Percentiles rank a stretch among this genome's conserved stretches.
These are phyloP conservation scores for Cystoderma amianthinum DNA, from an alignment of 768 basidiomycete species.

Conservation along the genomic window DNA sequence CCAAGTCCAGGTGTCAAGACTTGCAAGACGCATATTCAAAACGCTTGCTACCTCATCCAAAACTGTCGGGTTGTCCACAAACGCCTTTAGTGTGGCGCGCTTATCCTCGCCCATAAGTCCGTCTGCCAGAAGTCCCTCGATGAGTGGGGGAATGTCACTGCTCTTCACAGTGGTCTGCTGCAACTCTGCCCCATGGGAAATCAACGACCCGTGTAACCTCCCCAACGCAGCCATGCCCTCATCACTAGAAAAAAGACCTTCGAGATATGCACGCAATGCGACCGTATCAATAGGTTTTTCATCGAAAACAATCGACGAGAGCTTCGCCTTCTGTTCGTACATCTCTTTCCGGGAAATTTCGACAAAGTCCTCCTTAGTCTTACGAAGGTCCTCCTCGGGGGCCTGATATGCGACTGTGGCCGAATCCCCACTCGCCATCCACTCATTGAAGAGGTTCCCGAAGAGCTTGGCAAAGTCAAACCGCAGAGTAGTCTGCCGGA, in stretches of 20 bases:
- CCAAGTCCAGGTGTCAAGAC: conserved; percentile 36
- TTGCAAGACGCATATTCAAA: conserved; percentile 36
- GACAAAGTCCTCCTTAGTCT: conserved; percentile 12
- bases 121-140: conserved; percentile 24
- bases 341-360: conserved; percentile 32
- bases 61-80: conserved; percentile 28
- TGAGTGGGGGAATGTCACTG: conserved; percentile 19
- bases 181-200: conserved; percentile 18
- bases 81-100: conserved; percentile 31
- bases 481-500: no score
- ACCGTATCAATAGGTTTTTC: conserved; percentile 22
- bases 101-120: conserved; percentile 34
- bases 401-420: conserved; percentile 16
- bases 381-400: conserved; percentile 6
- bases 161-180: conserved; percentile 16
- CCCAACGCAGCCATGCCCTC: conserved; percentile 21
- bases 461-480: conserved; percentile 35
- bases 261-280: conserved; percentile 26
- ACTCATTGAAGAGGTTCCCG: conserved; percentile 35
- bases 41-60: conserved; percentile 36
- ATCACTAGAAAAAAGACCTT: conserved; percentile 25
- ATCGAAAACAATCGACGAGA: conserved; percentile 33
- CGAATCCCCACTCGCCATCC: conserved; percentile 35
- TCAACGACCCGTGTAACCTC: conserved; percentile 19
- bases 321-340: conserved; percentile 31